Base-by-base conservation (phyloP, 2,329 filamentous ascomycete species). In the Ophiostoma australiae region DNA sequence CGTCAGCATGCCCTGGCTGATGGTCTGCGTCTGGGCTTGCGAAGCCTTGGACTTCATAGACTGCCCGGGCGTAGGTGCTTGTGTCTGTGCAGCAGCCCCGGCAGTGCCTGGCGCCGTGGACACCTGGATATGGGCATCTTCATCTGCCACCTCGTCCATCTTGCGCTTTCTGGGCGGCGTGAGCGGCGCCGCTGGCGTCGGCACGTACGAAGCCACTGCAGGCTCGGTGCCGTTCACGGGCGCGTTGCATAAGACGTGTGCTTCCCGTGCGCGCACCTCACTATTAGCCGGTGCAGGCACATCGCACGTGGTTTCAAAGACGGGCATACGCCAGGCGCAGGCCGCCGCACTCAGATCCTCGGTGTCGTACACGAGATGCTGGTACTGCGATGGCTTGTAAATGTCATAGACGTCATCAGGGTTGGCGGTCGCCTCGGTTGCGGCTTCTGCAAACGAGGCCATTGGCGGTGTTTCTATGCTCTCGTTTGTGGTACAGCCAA, bases 81-180 rank as follows among this genome's bases (percentile, higher is more conserved):
- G 52, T 48, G 52, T 58, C 52, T 58, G 52, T 4, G 52, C 52
- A 11, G 23, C n/a, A 23, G 4, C 48, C n/a, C 27, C 52, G n/a
- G 23, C n/a, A 27, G 52, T 27, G n/a, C 20, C 11, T 11, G 55
- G 23, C 10, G 23, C 23, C n/a, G 23, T 17, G n/a, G 61, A 23
- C 20, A n/a, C 20, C 33, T 4, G 15, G 8, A 66, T 37, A 7
- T 13, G 20, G 35, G 13, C 23, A 31, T 68, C 48, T 6, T 68
- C 48, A 1, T 44, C 68, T 15, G 67, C 48, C 52, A 80, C 79
- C 1, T 77, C 76, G 1, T 76, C 76, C 0, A 77, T 76, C 73
- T 80, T 80, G 20, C 79, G 76, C 74, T 80, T 80, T 61, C 70
- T 72, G 23, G 44, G 55, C 48, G 52, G 48, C 17, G 63, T 35